Evolutionary conservation across 345 rosid genomes (phyloP).

Genomic region (Barbarea vulgaris): DNA sequence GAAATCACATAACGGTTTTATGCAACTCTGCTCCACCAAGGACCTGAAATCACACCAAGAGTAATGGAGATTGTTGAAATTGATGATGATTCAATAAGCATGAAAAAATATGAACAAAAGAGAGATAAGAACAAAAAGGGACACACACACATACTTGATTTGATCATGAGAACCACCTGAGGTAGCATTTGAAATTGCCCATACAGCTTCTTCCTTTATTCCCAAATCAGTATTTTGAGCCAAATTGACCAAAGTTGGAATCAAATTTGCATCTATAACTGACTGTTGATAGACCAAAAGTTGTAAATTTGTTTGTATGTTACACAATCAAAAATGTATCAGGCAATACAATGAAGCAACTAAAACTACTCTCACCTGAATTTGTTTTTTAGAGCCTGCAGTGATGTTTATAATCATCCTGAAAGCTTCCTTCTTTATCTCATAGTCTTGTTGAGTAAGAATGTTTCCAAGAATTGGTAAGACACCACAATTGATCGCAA

Average conservation of each 20-base stretch:
- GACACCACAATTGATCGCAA: not conserved
- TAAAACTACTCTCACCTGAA: not conserved
- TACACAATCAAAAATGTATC: no score
- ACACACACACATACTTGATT: no score
- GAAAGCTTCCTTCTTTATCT: not conserved
- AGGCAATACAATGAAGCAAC: no score
- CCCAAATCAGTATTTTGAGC: constrained; percentile 69
- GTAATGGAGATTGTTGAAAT: no score
- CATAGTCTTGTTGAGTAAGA: not conserved
- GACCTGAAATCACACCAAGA: no score
- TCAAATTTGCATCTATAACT: constrained; percentile 54
- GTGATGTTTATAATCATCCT: not conserved
- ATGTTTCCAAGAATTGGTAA: not conserved
- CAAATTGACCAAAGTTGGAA: constrained; percentile 52
- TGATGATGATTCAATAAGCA: no score
- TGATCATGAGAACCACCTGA: no score
- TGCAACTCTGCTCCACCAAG: no score
- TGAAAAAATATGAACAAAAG: no score
- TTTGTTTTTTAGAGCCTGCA: not conserved
- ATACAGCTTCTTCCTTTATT: constrained; percentile 41
- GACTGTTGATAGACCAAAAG: constrained; percentile 36
- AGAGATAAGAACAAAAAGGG: no score
- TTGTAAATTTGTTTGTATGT: not conserved
- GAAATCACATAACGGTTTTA: no score
- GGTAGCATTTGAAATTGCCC: no score